phyloP scores from a whole-genome alignment of 192 early-diverging fungal species.

The Spizellomyces sp. region DNA sequence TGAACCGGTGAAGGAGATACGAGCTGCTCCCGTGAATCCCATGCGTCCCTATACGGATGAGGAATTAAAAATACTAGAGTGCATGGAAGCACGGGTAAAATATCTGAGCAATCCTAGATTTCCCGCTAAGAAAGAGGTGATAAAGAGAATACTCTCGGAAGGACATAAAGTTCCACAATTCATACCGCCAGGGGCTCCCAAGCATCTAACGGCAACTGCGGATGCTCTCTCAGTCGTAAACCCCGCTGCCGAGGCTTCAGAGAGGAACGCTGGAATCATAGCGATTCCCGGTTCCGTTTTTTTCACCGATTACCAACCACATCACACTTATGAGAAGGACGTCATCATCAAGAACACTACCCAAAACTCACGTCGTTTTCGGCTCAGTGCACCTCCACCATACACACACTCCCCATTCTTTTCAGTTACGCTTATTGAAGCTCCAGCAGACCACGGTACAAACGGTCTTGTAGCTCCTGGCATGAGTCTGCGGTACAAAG shows the following conservation, averaged over 20 bases:
- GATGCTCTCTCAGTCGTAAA: neutral
- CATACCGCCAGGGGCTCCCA: slow-evolving; percentile 15
- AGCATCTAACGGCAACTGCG: neutral
- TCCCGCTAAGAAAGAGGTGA: slow-evolving; percentile 3
- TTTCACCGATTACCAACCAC: slow-evolving; percentile 50
- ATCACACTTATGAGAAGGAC: slow-evolving; percentile 43
- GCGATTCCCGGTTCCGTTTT: slow-evolving; percentile 39
- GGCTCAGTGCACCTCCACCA: slow-evolving; percentile 37
- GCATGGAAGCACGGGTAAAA: slow-evolving; percentile 31
- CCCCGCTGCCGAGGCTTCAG: neutral
- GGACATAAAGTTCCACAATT: neutral
- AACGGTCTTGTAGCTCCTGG: slow-evolving; percentile 53
- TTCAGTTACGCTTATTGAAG: slow-evolving; percentile 24
- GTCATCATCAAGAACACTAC: slow-evolving; percentile 51
- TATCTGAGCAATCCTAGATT: slow-evolving; percentile 44
- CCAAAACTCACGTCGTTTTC: slow-evolving; percentile 39
- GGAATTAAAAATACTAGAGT: slow-evolving; percentile 23
- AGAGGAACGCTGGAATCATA: slow-evolving; percentile 26
- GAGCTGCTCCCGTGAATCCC: slow-evolving; percentile 18
- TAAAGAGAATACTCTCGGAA: too few relatives aligned
- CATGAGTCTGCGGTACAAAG: slow-evolving; percentile 40
- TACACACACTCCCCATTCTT: slow-evolving; percentile 47
- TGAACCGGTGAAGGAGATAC: slow-evolving; percentile 14
- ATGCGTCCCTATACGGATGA: slow-evolving; percentile 41
- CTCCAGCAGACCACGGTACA: slow-evolving; percentile 31